Evolutionary conservation across 805 yeast species (phyloP).

Genomic region (Metschnikowia kunwiensis): DNA sequence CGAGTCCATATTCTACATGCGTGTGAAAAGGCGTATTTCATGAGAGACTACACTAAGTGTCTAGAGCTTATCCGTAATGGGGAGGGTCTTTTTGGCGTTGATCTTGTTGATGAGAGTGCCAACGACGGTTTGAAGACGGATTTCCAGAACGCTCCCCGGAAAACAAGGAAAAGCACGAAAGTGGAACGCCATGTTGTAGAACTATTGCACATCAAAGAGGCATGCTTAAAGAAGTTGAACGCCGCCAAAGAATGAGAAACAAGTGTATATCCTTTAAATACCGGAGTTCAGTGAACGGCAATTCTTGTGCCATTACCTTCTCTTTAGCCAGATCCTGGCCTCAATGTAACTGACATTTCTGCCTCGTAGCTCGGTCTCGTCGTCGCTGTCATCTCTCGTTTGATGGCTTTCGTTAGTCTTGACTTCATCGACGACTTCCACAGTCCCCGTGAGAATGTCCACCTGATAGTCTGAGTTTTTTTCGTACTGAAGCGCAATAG

Average conservation of each 20-base stretch:
- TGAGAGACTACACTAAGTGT: constrained; percentile 51
- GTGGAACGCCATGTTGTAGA: constrained; percentile 52
- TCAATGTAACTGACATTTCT: constrained; percentile 50
- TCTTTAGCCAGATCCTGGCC: constrained; percentile 37
- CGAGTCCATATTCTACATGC: constrained; percentile 55
- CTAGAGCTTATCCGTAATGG: constrained; percentile 41
- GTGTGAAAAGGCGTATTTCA: constrained; percentile 61
- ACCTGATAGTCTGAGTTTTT: constrained; percentile 48
- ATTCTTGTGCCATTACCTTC: constrained; percentile 4
- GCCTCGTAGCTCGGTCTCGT: constrained; percentile 35
- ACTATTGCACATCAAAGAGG: constrained; percentile 42
- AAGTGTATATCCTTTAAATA: no score
- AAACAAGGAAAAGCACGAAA: constrained; percentile 30
- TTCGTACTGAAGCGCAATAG: constrained; percentile 60
- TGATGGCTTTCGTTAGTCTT: constrained; percentile 10
- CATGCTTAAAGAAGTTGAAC: constrained; percentile 25
- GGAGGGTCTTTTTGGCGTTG: constrained; percentile 29
- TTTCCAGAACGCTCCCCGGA: constrained; percentile 24
- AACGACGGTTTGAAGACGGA: constrained; percentile 20
- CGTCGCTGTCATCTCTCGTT: constrained; percentile 26
- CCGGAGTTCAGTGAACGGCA: no score
- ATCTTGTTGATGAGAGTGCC: constrained; percentile 21
- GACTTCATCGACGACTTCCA: constrained; percentile 72
- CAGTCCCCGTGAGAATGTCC: constrained; percentile 60
- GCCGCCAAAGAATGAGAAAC: constrained; percentile 1